Base-by-base conservation (phyloP, 768 basidiomycete genomes). In the Leccinum rimulosum region DNA sequence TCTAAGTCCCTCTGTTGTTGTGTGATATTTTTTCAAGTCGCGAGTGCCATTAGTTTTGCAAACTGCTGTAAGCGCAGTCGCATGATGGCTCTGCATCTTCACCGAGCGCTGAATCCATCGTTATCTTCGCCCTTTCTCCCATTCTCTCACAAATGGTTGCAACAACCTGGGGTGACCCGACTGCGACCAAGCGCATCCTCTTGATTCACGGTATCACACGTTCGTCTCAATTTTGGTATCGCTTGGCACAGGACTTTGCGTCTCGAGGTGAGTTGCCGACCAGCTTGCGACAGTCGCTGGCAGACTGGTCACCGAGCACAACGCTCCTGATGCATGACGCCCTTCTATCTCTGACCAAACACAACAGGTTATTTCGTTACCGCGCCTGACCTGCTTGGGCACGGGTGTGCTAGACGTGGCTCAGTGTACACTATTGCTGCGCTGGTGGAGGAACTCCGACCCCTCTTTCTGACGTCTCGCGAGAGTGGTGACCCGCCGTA, bases 371-470 rank as follows among this genome's bases (percentile, higher is more conserved):
- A 63, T n/a, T 58, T 61, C 25, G 70, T 70, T 47, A 58, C 31
- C 0, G 70, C 70, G 7, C 70, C 70, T 9, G 66, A 68, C 47
- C 38, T 66, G 1, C 64, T 70, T 28, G 66, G 67, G 15, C 71
- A 73, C 11, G 69, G 61, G 0, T 28, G 19, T 15, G 57, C 63
- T 10, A 36, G 48, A 6, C 59, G 55, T 19, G 8, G 25, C 7
- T 47, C 64, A 1, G 58, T 58, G 14, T 70, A 68, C 28, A 60
- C 66, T 22, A 11, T 70, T 14, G 27, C 33, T 9, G 57, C 66
- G 4, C 15, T 68, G 14, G 58, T 27, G 10, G 43, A 62, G 4
- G 67, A 65, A 48, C 58, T 67, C 9, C 38, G 17, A 0, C 63
- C 65, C 1, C 35, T 65, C 30, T 30, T 50, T 8, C 49, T 69